Evolutionary conservation across 805 yeast genomes (phyloP).

Genomic region (Lachancea fermentati): DNA sequence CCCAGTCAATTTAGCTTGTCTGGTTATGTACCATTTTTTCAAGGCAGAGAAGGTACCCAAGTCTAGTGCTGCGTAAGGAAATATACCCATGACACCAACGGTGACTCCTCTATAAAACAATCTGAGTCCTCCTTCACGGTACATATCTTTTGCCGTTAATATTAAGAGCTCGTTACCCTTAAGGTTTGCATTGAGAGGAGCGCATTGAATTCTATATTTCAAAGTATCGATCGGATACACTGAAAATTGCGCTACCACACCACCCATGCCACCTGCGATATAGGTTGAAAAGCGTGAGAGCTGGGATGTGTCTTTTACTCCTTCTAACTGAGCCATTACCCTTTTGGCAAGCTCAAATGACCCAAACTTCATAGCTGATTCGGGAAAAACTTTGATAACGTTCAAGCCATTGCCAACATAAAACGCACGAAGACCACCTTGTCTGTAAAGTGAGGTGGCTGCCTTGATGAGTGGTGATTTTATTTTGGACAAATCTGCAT

Average conservation of each 20-base stretch:
- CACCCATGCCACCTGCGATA: conserved; percentile 93
- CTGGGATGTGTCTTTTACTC: conserved; percentile 61
- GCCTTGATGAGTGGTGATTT: conserved; percentile 78
- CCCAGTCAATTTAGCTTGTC: conserved; percentile 50
- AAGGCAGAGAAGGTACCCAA: conserved; percentile 87
- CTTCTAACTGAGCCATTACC: conserved; percentile 66
- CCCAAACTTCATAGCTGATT: conserved; percentile 95
- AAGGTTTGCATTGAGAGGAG: conserved; percentile 58
- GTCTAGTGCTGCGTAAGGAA: conserved; percentile 96
- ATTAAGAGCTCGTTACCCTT: conserved; percentile 58
- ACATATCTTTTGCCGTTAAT: conserved; percentile 73
- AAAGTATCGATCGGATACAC: conserved; percentile 95
- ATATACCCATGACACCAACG: conserved; percentile 93
- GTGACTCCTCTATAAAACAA: conserved; percentile 81
- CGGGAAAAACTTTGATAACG: conserved; percentile 92
- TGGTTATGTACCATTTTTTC: conserved; percentile 65
- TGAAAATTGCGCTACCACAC: conserved; percentile 85
- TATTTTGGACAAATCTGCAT: conserved; percentile 39
- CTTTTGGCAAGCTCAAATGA: conserved; percentile 85
- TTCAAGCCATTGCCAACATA: conserved; percentile 95
- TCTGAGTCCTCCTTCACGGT: conserved; percentile 66
- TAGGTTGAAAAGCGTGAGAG: conserved; percentile 76
- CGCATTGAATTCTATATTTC: conserved; percentile 91
- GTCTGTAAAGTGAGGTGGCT: conserved; percentile 70
- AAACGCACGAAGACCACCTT: conserved; percentile 83